Evolutionary conservation across 2,329 filamentous ascomycete species (phyloP), one percentile per base, ranked within the genome.

Genomic region (Exophiala sp.): DNA sequence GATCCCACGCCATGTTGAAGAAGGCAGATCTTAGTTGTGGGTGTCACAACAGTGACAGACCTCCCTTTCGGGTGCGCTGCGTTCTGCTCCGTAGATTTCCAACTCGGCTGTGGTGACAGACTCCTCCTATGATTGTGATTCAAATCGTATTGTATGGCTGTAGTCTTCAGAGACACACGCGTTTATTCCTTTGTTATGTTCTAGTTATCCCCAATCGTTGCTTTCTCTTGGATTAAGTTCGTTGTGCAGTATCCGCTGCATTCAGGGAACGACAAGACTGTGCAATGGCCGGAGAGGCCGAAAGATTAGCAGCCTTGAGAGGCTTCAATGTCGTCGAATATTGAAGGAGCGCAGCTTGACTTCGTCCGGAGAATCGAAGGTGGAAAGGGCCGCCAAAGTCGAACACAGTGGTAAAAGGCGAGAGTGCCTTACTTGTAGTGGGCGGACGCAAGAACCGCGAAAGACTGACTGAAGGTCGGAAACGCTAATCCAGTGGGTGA

Each of bases 1-100:
- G 73, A 47, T 74, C 66, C 73, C 73, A 76, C 52, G 67, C 72
- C 73, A 76, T 76, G 41, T 52, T 67, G 47, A 19, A 6, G 34
- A 18, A 4, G 34, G 18, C 7, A 8, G 34, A 37, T 4, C 3
- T 18, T 18, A 16, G 7, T 3, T 6, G 1, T 19, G n/a, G 34
- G n/a, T 8, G 1, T 37, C 34, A 19, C 14, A 6, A 19, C 34
- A 3, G 34, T 11, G 34, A 37, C 34, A 9, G 14, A 13, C 16
- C 11, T 5, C 34, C 14, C n/a, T 16, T 8, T 18, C 14, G n/a
- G 7, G 8, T 3, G 34, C 19, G 14, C 6, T 19, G 18, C 18
- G 34, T 18, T 37, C 14, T 11, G 16, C 4, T 18, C 3, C 3
- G 8, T 39, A 39, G 46, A 30, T 14, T 42, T 35, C 48, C 50